A percentile compares a stretch with the other conserved stretches of the same genome.
Evolutionary conservation across 306 rosid species (phyloP).

Genomic region (Macrotyloma uniflorum): DNA sequence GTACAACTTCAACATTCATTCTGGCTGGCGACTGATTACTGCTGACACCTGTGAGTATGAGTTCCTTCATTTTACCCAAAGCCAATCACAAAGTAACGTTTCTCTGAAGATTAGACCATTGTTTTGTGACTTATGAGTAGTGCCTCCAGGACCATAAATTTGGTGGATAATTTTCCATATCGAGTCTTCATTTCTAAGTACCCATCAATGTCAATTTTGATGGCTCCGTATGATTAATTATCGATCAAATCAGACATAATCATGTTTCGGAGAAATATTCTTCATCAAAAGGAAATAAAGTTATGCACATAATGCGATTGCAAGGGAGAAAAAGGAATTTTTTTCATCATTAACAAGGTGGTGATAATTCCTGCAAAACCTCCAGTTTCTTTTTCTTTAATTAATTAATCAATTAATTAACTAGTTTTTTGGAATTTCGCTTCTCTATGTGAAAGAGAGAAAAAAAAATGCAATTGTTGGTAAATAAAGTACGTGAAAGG

Average conservation of each 20-base stretch:
- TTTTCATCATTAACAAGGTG: slow-evolving; percentile 35
- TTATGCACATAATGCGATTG: slow-evolving; percentile 43
- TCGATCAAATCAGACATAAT: slow-evolving; percentile 55
- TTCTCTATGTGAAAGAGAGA: background rate
- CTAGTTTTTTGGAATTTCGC: background rate
- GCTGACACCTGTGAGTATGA: slow-evolving; percentile 13
- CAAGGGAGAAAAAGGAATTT: slow-evolving; percentile 31
- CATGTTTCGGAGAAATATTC: slow-evolving; percentile 39
- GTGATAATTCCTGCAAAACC: slow-evolving; percentile 31
- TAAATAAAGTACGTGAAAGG: slow-evolving; percentile 9
- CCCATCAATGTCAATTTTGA: slow-evolving; percentile 51
- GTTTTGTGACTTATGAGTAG: background rate
- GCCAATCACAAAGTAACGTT: slow-evolving; percentile 23
- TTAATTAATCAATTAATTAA: background rate
- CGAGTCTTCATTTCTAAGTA: slow-evolving; percentile 41
- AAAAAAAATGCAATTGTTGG: background rate
- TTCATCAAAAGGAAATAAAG: slow-evolving; percentile 48
- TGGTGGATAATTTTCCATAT: background rate
- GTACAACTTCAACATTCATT: background rate
- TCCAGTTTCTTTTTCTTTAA: background rate
- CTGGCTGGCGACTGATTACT: background rate
- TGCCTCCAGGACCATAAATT: slow-evolving; percentile 10
- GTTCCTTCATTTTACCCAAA: background rate
- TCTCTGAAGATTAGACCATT: slow-evolving; percentile 16
- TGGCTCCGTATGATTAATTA: slow-evolving; percentile 56